Evolutionary conservation across 331 rosid species (phyloP).

Genomic region (Ulmus americana): DNA sequence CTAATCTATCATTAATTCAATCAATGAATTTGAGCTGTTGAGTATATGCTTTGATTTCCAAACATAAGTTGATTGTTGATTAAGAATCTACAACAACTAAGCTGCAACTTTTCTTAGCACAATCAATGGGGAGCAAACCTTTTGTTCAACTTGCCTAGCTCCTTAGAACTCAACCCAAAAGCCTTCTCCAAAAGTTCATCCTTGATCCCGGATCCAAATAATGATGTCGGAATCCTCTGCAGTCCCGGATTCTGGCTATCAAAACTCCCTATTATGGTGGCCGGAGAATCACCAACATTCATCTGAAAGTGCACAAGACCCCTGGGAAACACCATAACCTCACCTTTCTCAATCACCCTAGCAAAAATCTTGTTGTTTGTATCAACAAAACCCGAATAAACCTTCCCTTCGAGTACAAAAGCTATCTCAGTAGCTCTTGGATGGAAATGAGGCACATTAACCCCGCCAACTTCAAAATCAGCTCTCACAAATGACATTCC

Average conservation of each 20-base stretch:
- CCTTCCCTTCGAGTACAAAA: slow-evolving; percentile 62
- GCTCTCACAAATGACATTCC: slow-evolving; percentile 82
- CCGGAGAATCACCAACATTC: slow-evolving; percentile 80
- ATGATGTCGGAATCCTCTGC: slow-evolving; percentile 52
- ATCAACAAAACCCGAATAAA: slow-evolving; percentile 81
- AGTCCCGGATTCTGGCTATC: slow-evolving; percentile 91
- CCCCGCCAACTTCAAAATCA: slow-evolving; percentile 71
- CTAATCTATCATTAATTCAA: not conserved
- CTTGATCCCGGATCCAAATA: slow-evolving; percentile 74
- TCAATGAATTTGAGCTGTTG: not conserved
- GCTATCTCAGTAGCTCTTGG: slow-evolving; percentile 86
- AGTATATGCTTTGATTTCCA: not conserved
- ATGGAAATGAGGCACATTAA: slow-evolving; percentile 79
- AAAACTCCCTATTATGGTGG: slow-evolving; percentile 70
- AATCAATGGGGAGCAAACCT: slow-evolving; percentile 40
- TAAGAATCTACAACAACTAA: not conserved
- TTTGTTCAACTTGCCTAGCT: slow-evolving; percentile 55
- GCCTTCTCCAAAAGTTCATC: slow-evolving; percentile 77
- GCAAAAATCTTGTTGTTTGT: slow-evolving; percentile 60
- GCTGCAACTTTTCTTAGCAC: slow-evolving; percentile 7
- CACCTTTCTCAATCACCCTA: slow-evolving; percentile 73
- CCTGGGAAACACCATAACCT: slow-evolving; percentile 88
- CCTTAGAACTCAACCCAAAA: slow-evolving; percentile 62
- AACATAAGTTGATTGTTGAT: not conserved
- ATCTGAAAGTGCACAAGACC: slow-evolving; percentile 83